phyloP scores from a whole-genome alignment of 2,329 filamentous ascomycete genomes.

The Diaporthe helianthi region DNA sequence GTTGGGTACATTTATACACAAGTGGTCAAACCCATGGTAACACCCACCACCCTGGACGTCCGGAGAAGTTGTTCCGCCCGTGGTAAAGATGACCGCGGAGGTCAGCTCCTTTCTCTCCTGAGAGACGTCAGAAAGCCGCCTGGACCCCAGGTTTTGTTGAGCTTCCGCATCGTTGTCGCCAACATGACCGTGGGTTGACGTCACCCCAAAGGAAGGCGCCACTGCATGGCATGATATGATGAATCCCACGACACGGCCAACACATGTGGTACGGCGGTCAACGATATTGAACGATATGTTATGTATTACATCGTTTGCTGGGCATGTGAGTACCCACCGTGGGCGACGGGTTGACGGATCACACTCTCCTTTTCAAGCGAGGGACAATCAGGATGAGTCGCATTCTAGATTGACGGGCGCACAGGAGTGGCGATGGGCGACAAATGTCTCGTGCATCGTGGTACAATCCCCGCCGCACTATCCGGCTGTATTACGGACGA shows the following conservation, averaged over 20 bases:
- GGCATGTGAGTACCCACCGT: not conserved
- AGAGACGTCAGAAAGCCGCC: conserved; percentile 12
- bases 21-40: not conserved
- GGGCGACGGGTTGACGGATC: not conserved
- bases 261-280: not conserved
- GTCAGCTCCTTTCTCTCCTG: not conserved
- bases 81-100: not conserved
- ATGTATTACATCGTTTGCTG: not conserved
- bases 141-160: not conserved
- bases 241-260: not conserved
- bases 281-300: not conserved
- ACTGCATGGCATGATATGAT: conserved; percentile 7
- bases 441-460: not conserved
- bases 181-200: conserved; percentile 24
- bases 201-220: conserved; percentile 9
- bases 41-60: not conserved
- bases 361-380: not conserved
- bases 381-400: not conserved
- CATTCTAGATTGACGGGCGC: not conserved
- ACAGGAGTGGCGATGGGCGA: not conserved
- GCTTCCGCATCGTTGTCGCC: conserved; percentile 4
- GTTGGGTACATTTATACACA: not conserved
- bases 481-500: no score
- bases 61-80: conserved; percentile 6
- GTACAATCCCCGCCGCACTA: not conserved